phyloP scores from a whole-genome alignment of 192 early-diverging fungal species.

The Gamsiella multidivaricata region DNA sequence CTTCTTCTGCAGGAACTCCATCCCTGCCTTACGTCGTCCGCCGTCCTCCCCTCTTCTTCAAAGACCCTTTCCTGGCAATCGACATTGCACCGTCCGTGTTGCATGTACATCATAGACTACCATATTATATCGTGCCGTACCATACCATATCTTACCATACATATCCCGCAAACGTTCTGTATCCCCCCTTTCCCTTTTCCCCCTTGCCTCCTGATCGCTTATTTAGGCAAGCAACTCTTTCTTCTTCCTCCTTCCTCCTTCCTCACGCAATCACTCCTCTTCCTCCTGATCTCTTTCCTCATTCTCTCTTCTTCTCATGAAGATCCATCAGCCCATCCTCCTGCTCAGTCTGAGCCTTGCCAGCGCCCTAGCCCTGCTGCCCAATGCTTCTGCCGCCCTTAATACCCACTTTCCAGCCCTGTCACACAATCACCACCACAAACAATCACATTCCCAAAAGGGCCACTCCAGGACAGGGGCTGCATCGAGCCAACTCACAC shows the following conservation, averaged over 20 bases:
- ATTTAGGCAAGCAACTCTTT: background rate
- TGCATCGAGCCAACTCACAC: background rate
- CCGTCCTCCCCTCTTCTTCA: background rate
- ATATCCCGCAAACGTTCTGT: background rate
- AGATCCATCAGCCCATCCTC: conserved; percentile 19
- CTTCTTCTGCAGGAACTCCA: no score
- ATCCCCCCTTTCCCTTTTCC: background rate
- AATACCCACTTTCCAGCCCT: background rate
- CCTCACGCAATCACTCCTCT: background rate
- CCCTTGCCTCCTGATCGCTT: background rate
- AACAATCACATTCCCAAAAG: background rate
- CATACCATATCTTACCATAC: no score
- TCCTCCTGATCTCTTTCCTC: background rate
- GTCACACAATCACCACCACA: conserved; percentile 1
- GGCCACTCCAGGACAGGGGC: background rate
- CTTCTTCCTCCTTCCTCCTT: background rate
- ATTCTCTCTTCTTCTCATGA: conserved; percentile 18
- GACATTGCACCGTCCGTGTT: background rate
- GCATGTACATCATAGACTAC: no score
- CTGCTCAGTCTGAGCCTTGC: conserved; percentile 34
- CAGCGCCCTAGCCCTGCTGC: background rate
- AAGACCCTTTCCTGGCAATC: conserved; percentile 11
- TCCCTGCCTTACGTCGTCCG: no score
- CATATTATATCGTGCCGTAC: no score
- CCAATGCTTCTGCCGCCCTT: background rate